phyloP scores from a whole-genome alignment of 192 early-diverging fungal genomes.

The Coemansia sp. region DNA sequence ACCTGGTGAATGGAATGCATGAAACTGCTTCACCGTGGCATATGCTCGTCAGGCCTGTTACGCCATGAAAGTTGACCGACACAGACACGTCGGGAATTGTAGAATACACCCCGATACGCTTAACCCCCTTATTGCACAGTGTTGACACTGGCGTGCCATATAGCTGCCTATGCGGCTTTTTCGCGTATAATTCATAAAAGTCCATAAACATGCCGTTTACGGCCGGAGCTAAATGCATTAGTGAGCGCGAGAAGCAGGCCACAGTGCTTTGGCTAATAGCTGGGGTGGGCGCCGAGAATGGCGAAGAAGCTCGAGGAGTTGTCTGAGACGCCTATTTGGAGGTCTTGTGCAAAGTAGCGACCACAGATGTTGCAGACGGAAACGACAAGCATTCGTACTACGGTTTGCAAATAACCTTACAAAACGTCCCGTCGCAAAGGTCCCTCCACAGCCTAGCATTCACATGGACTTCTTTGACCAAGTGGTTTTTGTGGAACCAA shows the following conservation, averaged over 20 bases:
- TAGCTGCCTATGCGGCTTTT: neutral
- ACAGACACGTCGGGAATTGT: neutral
- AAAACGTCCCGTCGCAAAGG: neutral
- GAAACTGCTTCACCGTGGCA: neutral
- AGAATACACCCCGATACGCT: neutral
- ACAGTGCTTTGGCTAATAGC: neutral
- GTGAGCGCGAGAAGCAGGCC: neutral
- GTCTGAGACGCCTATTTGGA: too few relatives aligned
- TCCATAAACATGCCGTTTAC: neutral
- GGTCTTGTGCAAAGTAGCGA: neutral
- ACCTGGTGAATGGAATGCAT: neutral
- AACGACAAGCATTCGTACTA: neutral
- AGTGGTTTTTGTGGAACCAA: neutral
- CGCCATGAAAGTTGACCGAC: neutral
- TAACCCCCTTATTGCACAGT: neutral
- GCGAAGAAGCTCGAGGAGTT: too few relatives aligned
- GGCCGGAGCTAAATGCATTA: neutral
- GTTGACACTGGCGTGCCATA: neutral
- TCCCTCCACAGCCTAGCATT: neutral
- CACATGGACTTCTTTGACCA: neutral
- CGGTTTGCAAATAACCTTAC: neutral
- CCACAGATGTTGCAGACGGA: neutral
- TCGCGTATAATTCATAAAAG: neutral
- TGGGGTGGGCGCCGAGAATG: too few relatives aligned
- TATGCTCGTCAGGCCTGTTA: neutral